Evolutionary conservation across 345 rosid genomes (phyloP).

Genomic region (Combretum micranthum): DNA sequence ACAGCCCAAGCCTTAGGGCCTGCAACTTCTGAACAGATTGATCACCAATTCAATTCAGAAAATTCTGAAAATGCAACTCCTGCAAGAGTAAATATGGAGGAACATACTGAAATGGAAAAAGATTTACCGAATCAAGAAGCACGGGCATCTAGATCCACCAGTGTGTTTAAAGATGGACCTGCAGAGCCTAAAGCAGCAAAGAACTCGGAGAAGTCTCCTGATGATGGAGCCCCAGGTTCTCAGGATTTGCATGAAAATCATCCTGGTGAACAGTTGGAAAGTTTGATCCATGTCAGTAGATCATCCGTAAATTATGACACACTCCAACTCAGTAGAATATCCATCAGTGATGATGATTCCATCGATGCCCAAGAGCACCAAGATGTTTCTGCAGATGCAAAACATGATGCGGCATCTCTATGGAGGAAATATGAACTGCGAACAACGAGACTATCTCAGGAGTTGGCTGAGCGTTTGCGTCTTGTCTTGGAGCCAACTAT

Average conservation of each 20-base stretch:
- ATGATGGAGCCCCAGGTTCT: conserved; percentile 26
- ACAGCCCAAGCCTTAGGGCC: conserved; percentile 86
- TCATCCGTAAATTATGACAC: conserved; percentile 33
- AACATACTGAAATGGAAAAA: conserved; percentile 52
- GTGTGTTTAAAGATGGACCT: conserved; percentile 24
- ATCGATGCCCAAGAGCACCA: conserved; percentile 32
- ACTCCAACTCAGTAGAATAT: conserved; percentile 33
- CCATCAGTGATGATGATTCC: conserved; percentile 31
- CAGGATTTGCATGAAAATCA: conserved; percentile 23
- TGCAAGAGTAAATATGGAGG: conserved; percentile 30
- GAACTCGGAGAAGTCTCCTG: conserved; percentile 24
- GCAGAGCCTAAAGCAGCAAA: conserved; percentile 35
- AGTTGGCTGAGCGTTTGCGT: conserved; percentile 89
- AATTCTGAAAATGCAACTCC: conserved; percentile 43
- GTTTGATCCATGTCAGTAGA: conserved; percentile 49
- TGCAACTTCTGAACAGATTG: conserved; percentile 76
- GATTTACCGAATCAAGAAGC: conserved; percentile 42
- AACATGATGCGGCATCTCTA: conserved; percentile 35
- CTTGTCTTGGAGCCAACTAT: conserved; percentile 89
- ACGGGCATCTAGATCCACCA: conserved; percentile 22
- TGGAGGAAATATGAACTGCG: conserved; percentile 84
- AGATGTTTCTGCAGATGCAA: conserved; percentile 36
- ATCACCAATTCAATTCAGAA: conserved; percentile 33
- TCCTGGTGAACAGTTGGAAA: conserved; percentile 29
- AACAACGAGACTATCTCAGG: conserved; percentile 76